Conservation (phyloP, 352 stramenopile genomes). For the Phytopythium oedochilum region DNA sequence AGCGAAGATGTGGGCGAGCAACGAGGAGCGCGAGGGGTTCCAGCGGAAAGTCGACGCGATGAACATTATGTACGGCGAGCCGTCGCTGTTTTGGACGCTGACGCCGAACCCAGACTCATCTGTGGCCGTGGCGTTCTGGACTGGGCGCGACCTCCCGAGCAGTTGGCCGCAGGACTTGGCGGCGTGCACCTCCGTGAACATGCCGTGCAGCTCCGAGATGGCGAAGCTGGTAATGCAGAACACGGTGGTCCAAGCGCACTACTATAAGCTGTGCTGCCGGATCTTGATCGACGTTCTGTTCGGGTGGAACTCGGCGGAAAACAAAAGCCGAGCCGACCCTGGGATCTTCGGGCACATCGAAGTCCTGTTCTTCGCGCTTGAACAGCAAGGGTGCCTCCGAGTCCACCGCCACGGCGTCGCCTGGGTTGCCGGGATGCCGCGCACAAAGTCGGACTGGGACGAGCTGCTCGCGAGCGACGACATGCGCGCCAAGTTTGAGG, state of each 20-base stretch:
- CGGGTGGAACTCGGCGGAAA: conserved; percentile 4
- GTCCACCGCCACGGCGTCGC: conserved; percentile 19
- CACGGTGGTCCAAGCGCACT: conserved; percentile 7
- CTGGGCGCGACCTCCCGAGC: conserved; percentile 3
- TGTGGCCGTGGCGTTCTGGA: conserved; percentile 17
- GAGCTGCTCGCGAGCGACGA: neutral
- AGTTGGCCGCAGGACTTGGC: conserved; percentile 1
- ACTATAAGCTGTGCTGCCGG: conserved; percentile 7
- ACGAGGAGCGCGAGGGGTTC: conserved; percentile 17
- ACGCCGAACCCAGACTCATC: conserved; percentile 22
- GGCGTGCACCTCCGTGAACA: neutral
- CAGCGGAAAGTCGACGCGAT: conserved; percentile 13
- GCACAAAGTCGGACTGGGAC: conserved; percentile 17
- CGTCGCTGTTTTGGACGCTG: conserved; percentile 23
- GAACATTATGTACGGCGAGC: conserved; percentile 11
- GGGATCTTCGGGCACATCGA: conserved; percentile 17
- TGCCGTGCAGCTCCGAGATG: conserved; percentile 3
- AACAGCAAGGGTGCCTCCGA: conserved; percentile 17
- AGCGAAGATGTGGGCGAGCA: conserved; percentile 22
- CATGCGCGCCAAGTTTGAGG: conserved; percentile 8
- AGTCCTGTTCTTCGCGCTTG: conserved; percentile 14
- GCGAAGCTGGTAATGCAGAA: neutral
- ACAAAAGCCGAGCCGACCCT: conserved; percentile 11
- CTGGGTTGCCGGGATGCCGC: conserved; percentile 19
- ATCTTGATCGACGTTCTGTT: conserved; percentile 5